A percentile compares a stretch with the other conserved stretches of the same genome.
Conservation (phyloP, 768 basidiomycete genomes). For the Boletus reticulatus region DNA sequence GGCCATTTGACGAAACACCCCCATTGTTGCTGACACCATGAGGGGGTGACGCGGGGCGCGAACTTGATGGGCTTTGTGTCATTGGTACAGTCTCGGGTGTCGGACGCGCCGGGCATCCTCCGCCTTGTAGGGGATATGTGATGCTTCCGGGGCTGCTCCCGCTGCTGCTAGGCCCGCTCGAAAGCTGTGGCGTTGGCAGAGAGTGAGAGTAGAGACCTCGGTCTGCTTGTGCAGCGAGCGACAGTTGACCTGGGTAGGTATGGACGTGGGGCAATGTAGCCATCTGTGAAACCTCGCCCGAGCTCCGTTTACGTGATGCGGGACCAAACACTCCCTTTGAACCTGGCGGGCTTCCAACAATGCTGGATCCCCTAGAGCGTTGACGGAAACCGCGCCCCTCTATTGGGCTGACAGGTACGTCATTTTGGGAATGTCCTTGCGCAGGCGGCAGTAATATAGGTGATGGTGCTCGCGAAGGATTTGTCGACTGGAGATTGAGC, state of each 20-base stretch:
- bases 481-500: constrained; percentile 70
- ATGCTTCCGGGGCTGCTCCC: constrained; percentile 61
- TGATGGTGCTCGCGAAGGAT: constrained; percentile 68
- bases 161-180: constrained; percentile 56
- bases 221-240: constrained; percentile 26
- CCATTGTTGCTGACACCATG: constrained; percentile 33
- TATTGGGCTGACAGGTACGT: constrained; percentile 33
- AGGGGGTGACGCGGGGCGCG: constrained; percentile 60
- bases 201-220: constrained; percentile 30
- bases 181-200: constrained; percentile 58
- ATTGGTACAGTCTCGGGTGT: constrained; percentile 28
- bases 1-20: constrained; percentile 37
- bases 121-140: constrained; percentile 36
- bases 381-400: constrained; percentile 30
- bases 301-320: constrained; percentile 29
- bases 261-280: constrained; percentile 29
- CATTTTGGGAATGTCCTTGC: constrained; percentile 21
- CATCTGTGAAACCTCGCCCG: constrained; percentile 31
- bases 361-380: constrained; percentile 29
- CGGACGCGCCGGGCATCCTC: constrained; percentile 17
- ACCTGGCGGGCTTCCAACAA: constrained; percentile 38
- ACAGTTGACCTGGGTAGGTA: constrained; percentile 33
- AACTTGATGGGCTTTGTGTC: constrained; percentile 48
- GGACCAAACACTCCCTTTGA: constrained; percentile 27
- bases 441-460: constrained; percentile 65